These are phyloP conservation scores for Phanerochaete carnosa DNA, from an alignment of 768 basidiomycete genomes.

Conservation along the genomic window DNA sequence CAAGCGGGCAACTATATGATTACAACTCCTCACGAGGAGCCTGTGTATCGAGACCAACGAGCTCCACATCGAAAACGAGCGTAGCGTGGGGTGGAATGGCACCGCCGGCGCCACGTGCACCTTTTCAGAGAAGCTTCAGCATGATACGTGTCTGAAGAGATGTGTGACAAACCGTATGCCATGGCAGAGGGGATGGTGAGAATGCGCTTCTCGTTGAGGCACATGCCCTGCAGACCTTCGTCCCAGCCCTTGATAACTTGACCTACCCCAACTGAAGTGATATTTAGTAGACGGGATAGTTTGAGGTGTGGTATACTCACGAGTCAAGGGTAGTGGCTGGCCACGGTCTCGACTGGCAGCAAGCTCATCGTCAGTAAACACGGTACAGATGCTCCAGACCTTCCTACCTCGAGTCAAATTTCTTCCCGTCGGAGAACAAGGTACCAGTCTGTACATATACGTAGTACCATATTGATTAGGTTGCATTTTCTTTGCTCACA, in stretches of 20 bases:
- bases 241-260: slow-evolving; percentile 90
- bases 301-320: slow-evolving; percentile 39
- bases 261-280: slow-evolving; percentile 60
- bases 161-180: slow-evolving; percentile 71
- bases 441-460: slow-evolving; percentile 64
- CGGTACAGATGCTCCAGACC: slow-evolving; percentile 13
- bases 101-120: slow-evolving; percentile 68
- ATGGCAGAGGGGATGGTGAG: slow-evolving; percentile 78
- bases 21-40: slow-evolving; percentile 54
- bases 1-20: neutral
- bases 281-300: neutral
- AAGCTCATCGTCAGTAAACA: neutral
- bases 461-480: neutral
- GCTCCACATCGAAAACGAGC: slow-evolving; percentile 84
- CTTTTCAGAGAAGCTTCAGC: slow-evolving; percentile 31
- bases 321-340: slow-evolving; percentile 71
- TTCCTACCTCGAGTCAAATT: slow-evolving; percentile 84
- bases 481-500: slow-evolving; percentile 38
- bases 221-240: slow-evolving; percentile 80
- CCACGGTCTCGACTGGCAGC: slow-evolving; percentile 62
- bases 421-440: slow-evolving; percentile 66
- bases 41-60: slow-evolving; percentile 57
- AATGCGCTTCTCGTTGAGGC: slow-evolving; percentile 81
- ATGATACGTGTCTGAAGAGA: neutral
- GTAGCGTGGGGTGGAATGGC: slow-evolving; percentile 79